Evolutionary conservation across 768 basidiomycete species (phyloP).

Genomic region (Tylopilus sp.): DNA sequence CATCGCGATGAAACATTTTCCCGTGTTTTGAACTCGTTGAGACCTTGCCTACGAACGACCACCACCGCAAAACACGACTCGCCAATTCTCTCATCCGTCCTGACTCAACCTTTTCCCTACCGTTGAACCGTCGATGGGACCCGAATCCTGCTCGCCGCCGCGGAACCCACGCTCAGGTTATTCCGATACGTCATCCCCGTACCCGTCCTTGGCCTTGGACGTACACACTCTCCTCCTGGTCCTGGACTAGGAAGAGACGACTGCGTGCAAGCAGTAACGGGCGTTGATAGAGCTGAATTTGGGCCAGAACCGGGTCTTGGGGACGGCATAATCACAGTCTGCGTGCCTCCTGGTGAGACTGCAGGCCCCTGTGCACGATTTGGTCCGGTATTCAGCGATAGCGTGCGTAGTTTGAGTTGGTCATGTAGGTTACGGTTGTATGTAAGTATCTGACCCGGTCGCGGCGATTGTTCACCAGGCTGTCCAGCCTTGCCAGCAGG

Average conservation of each 20-base stretch:
- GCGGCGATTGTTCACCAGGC: slow-evolving; percentile 23
- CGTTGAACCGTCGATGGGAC: slow-evolving; percentile 27
- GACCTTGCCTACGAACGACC: slow-evolving; percentile 8
- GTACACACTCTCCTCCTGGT: slow-evolving; percentile 17
- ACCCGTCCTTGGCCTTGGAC: slow-evolving; percentile 57
- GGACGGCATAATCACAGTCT: slow-evolving; percentile 18
- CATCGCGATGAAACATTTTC: slow-evolving; percentile 6
- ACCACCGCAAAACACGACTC: no score
- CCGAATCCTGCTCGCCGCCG: slow-evolving; percentile 38
- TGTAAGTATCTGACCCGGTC: slow-evolving; percentile 24
- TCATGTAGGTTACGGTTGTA: slow-evolving; percentile 36
- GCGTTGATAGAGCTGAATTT: slow-evolving; percentile 10
- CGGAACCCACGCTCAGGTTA: slow-evolving; percentile 16
- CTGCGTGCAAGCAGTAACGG: slow-evolving; percentile 14
- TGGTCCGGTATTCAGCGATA: slow-evolving; percentile 11
- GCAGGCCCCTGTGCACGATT: slow-evolving; percentile 4
- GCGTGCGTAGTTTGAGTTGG: slow-evolving; percentile 26
- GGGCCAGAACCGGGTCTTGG: slow-evolving; percentile 1
- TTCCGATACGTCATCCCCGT: slow-evolving; percentile 68
- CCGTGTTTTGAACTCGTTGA: slow-evolving; percentile 2
- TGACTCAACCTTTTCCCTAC: slow-evolving; percentile 5
- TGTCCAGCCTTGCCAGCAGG: slow-evolving; percentile 10
- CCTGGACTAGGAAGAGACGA: slow-evolving; percentile 19
- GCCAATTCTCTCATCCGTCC: slow-evolving; percentile 1
- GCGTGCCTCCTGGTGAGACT: slow-evolving; percentile 20